Conservation (phyloP, 2,329 filamentous ascomycete species). For the Alternaria rosae region DNA sequence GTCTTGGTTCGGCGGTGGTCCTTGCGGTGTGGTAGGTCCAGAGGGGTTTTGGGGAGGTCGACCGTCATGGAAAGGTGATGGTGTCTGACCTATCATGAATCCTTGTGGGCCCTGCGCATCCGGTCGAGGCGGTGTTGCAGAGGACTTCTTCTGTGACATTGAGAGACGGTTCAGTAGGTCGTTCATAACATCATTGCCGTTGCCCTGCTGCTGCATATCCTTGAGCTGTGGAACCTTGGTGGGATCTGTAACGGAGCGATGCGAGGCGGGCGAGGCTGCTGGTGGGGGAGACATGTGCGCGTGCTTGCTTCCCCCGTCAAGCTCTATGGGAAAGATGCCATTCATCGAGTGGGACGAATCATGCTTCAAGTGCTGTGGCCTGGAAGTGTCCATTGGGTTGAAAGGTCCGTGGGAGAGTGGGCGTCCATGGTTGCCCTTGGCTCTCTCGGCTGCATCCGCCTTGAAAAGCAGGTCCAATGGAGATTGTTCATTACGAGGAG, state of each 20-base stretch:
- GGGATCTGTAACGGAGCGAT: conserved; percentile 44
- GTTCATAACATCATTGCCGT: conserved; percentile 54
- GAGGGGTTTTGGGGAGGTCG: conserved; percentile 41
- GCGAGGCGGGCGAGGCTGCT: conserved; percentile 27
- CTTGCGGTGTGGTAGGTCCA: conserved; percentile 45
- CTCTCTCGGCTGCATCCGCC: conserved; percentile 81
- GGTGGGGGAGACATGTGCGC: conserved; percentile 34
- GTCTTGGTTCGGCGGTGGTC: conserved; percentile 35
- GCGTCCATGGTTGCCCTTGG: conserved; percentile 62
- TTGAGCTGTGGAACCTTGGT: conserved; percentile 36
- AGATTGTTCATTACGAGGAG: conserved; percentile 66
- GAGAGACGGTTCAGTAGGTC: conserved; percentile 53
- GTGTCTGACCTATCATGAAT: conserved; percentile 42
- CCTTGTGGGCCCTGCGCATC: conserved; percentile 31
- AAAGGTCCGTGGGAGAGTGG: conserved; percentile 30
- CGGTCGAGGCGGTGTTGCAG: conserved; percentile 34
- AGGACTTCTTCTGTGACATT: conserved; percentile 40
- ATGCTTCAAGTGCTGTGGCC: conserved; percentile 50
- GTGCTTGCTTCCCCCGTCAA: conserved; percentile 55
- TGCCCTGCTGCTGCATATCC: conserved; percentile 48
- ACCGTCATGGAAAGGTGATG: conserved; percentile 51
- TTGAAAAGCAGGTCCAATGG: conserved; percentile 91
- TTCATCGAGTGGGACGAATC: conserved; percentile 58
- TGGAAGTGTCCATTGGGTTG: conserved; percentile 16
- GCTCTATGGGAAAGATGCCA: conserved; percentile 72